Conservation (phyloP, 805 yeast genomes). For the Saccharomycopsis schoenii region DNA sequence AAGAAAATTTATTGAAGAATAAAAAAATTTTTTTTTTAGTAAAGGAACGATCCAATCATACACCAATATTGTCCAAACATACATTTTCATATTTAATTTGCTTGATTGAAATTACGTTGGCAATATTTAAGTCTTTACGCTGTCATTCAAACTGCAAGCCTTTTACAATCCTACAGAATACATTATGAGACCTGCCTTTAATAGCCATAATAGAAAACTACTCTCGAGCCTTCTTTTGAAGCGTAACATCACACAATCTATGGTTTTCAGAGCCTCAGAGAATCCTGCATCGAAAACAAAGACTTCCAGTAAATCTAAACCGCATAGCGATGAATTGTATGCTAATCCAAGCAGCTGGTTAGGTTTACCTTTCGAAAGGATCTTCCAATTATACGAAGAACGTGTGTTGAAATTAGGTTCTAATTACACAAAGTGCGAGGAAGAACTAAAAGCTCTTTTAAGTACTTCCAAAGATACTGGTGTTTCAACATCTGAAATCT, state of each 20-base stretch:
- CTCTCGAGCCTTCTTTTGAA: background rate
- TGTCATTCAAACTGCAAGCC: background rate
- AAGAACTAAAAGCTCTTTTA: constrained; percentile 48
- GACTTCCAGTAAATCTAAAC: background rate
- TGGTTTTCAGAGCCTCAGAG: background rate
- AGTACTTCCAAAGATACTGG: constrained; percentile 36
- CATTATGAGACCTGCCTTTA: background rate
- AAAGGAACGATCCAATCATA: background rate
- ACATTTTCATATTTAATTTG: no score
- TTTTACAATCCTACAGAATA: no score
- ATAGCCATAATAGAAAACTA: background rate
- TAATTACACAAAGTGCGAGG: constrained; percentile 37
- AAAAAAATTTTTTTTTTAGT: background rate
- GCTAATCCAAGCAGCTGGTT: constrained; percentile 63
- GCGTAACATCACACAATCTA: background rate
- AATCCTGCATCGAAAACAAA: background rate
- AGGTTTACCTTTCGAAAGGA: constrained; percentile 53
- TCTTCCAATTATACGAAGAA: constrained; percentile 50
- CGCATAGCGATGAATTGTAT: constrained; percentile 27
- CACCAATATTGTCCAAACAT: background rate
- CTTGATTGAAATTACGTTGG: no score
- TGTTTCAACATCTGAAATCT: constrained; percentile 22
- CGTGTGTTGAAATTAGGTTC: constrained; percentile 48
- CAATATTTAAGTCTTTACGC: no score
- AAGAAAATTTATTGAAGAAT: background rate